Base-by-base conservation (phyloP, 2,329 filamentous ascomycete species). In the Diatrype stigma region DNA sequence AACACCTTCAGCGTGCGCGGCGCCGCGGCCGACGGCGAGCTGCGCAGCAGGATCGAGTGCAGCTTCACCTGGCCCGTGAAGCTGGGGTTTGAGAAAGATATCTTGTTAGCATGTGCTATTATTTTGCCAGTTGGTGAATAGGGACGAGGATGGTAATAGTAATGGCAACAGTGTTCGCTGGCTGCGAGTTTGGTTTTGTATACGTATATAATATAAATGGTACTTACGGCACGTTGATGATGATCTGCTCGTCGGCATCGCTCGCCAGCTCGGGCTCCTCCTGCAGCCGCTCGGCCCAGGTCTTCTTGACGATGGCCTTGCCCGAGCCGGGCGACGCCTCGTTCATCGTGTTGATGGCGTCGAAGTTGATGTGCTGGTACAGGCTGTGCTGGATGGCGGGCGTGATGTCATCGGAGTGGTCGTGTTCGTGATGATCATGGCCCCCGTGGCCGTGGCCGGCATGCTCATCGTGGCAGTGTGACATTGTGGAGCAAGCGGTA, bases 1-100 rank as follows among this genome's bases (percentile, higher is more conserved):
- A 90, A 95, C 45, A 99, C 76, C 65, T 92, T 91, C 45, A 97
- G 76, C 2, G 90, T 96, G 55, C 81, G 82, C 2, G 94, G 94
- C 3, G 91, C 90, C 22, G 80, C 82, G 49, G 75, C 67, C 7
- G 85, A 82, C 40, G 82, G 76, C 1, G 89, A 90, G 2, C 90
- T 89, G 66, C 93, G 90, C 52, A 99, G 73, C 22, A 96, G 79
- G 65, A 99, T 85, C 23, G 89, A 86, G 73, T 97, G 92, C 1
- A 99, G 84, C 65, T 95, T 96, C 53, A 96, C 84, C 70, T 96
- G 92, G 45, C 89, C 92, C 1, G 91, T 92, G 73, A 99, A 99
- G 2, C 90, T 95, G 56, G 34, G 5, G 21, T 38, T 49, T 42
- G n/a, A n/a, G n/a, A n/a, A n/a, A n/a, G n/a, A n/a, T n/a, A n/a